phyloP scores from a whole-genome alignment of 1,284 basidiomycete genomes.

The Taiwanofungus camphoratus region DNA sequence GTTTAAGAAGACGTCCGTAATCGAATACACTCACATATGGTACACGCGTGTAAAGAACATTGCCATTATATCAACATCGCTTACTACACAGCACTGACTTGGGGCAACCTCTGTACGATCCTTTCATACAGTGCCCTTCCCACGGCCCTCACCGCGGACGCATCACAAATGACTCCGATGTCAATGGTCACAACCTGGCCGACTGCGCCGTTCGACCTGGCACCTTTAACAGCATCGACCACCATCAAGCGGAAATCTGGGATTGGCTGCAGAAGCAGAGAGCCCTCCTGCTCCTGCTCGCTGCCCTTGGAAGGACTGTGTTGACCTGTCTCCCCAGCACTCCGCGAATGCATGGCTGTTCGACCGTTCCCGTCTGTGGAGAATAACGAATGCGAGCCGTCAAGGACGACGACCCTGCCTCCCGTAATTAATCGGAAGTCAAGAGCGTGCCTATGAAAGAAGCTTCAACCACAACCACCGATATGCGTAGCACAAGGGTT shows the following conservation, averaged over 20 bases:
- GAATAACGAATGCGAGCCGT: slow-evolving; percentile 60
- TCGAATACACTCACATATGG: no score
- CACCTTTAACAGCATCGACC: slow-evolving; percentile 33
- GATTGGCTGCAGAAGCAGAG: slow-evolving; percentile 50
- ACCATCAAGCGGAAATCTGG: slow-evolving; percentile 52
- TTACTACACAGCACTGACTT: slow-evolving; percentile 1
- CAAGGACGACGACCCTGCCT: slow-evolving; percentile 60
- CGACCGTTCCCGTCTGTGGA: slow-evolving; percentile 19
- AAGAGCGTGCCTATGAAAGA: slow-evolving; percentile 55
- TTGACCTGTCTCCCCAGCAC: neutral
- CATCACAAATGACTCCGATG: slow-evolving; percentile 58
- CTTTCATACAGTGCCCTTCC: slow-evolving; percentile 40
- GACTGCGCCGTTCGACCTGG: slow-evolving; percentile 27
- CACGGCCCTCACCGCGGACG: slow-evolving; percentile 40
- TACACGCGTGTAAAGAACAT: no score
- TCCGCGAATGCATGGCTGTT: no score
- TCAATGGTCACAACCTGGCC: slow-evolving; percentile 51
- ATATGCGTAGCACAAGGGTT: slow-evolving; percentile 3
- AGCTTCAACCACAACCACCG: neutral
- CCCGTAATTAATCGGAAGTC: slow-evolving; percentile 71
- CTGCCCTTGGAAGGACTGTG: neutral
- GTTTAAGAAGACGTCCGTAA: no score
- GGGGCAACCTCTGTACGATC: slow-evolving; percentile 16
- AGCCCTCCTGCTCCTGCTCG: slow-evolving; percentile 10
- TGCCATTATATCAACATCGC: no score